Conservation (phyloP, 148 eudicot genomes). For the Rhododendron griersonianum region DNA sequence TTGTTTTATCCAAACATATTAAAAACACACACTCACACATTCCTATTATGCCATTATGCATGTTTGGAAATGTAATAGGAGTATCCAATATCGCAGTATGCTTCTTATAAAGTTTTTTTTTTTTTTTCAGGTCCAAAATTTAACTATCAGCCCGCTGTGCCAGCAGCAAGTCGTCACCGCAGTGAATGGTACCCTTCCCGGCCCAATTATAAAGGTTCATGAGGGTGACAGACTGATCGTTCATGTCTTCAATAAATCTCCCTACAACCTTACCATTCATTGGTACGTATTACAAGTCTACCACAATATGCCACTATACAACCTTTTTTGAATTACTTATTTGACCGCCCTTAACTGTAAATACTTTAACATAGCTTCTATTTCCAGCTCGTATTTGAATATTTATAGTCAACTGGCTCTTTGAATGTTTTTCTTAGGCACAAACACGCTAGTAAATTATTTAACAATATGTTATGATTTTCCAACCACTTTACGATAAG, state of each 20-base stretch:
- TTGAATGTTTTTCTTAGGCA: no score
- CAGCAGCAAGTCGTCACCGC: constrained; percentile 31
- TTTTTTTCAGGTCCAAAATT: constrained; percentile 33
- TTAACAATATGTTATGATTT: no score
- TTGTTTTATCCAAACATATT: neutral
- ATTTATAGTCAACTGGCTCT: no score
- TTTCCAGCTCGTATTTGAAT: neutral
- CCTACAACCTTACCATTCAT: constrained; percentile 55
- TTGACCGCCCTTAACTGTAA: neutral
- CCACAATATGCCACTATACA: no score
- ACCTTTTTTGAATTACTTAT: no score
- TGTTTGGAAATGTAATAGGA: neutral
- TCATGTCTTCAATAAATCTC: constrained; percentile 50
- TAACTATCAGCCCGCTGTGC: constrained; percentile 37
- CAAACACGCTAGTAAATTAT: no score
- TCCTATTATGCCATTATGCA: neutral
- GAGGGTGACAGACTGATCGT: constrained; percentile 60
- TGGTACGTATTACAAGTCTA: constrained; percentile 28
- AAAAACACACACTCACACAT: neutral
- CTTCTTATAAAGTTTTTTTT: neutral
- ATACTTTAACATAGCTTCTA: neutral
- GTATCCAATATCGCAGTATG: neutral
- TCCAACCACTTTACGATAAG: neutral
- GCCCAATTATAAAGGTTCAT: constrained; percentile 40
- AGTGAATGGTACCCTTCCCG: constrained; percentile 51